Conservation (phyloP, 345 rosid genomes). For the Psidium guajava region DNA sequence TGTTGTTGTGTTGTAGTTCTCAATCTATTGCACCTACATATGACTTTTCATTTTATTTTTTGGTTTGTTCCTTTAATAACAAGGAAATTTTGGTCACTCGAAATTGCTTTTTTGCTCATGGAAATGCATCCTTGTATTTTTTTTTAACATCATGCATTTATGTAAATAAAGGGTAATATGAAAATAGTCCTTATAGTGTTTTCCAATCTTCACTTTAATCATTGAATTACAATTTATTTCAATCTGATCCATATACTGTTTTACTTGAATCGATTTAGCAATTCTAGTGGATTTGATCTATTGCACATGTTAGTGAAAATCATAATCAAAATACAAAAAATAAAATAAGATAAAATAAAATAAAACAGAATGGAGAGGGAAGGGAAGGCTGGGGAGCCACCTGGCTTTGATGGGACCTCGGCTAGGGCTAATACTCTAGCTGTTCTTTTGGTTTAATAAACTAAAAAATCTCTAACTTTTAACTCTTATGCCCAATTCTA, state of each 20-base stretch:
- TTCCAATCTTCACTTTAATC: not conserved
- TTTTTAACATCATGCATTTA: not conserved
- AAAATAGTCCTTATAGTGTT: not conserved
- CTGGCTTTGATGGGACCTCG: accelerated
- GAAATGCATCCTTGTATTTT: not conserved
- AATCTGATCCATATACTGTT: not conserved
- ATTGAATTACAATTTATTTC: not conserved
- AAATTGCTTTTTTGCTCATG: not conserved
- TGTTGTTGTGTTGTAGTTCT: not conserved
- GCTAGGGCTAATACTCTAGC: not conserved
- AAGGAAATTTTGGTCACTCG: not conserved
- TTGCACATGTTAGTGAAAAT: not conserved
- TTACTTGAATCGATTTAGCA: not conserved
- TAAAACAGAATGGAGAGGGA: not conserved
- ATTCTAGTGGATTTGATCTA: not conserved
- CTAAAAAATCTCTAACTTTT: too few relatives aligned
- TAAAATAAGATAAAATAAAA: not conserved
- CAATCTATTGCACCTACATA: not conserved
- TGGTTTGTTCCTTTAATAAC: not conserved
- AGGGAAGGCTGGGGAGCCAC: not conserved
- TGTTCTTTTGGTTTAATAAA: too few relatives aligned
- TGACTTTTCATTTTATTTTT: too few relatives aligned
- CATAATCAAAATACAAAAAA: not conserved
- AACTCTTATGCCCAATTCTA: too few relatives aligned
- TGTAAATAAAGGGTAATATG: not conserved